Conservation (phyloP, 2,329 filamentous ascomycete species). For the Paecilomyces niveus region DNA sequence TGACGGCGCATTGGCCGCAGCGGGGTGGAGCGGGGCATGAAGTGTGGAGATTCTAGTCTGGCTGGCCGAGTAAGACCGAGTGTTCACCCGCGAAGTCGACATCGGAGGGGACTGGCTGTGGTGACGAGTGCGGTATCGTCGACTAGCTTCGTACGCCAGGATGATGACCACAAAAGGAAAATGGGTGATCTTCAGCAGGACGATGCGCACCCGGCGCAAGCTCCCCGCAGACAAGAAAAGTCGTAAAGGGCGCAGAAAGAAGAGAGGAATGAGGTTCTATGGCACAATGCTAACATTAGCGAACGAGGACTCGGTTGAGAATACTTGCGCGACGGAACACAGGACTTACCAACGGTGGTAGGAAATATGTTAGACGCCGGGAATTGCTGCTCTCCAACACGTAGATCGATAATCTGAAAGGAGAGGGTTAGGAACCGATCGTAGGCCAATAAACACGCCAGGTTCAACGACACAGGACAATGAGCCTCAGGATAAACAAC, state of each 20-base stretch:
- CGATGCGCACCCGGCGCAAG: constrained; percentile 49
- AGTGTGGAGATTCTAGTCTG: constrained; percentile 18
- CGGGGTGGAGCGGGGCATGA: constrained; percentile 16
- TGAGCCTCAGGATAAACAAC: neutral
- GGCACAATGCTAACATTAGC: neutral
- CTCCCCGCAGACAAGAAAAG: constrained; percentile 49
- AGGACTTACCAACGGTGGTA: constrained; percentile 38
- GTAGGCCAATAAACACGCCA: neutral
- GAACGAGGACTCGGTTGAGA: neutral
- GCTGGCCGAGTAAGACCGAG: constrained; percentile 12
- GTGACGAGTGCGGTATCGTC: constrained; percentile 19
- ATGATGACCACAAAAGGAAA: constrained; percentile 52
- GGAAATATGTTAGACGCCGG: constrained; percentile 39
- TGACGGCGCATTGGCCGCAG: constrained; percentile 15
- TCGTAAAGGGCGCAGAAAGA: constrained; percentile 50
- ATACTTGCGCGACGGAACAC: neutral
- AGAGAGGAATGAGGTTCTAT: constrained; percentile 53
- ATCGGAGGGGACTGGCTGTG: constrained; percentile 16
- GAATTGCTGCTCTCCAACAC: constrained; percentile 41
- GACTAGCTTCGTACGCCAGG: constrained; percentile 45
- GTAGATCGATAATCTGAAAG: constrained; percentile 33
- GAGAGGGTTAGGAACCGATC: constrained; percentile 1
- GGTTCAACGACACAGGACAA: neutral
- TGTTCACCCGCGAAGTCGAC: constrained; percentile 10
- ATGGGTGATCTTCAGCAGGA: constrained; percentile 54